phyloP scores from a whole-genome alignment of 2,329 filamentous ascomycete genomes.

The Akanthomyces uredinophilus region DNA sequence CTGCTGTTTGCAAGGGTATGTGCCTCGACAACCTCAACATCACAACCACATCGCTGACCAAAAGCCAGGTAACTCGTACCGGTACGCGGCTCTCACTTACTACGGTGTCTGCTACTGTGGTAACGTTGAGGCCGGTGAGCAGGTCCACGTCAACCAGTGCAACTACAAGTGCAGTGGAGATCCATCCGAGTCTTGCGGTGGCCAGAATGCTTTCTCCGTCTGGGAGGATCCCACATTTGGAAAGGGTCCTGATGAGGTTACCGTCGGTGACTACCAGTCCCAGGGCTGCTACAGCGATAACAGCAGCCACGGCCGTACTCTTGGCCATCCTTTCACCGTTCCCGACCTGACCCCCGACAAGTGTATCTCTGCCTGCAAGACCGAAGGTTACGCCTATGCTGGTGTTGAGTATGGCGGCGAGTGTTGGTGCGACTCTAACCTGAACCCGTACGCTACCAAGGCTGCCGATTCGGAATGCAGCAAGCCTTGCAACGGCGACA shows the following conservation, averaged over 20 bases:
- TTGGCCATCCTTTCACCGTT: constrained; percentile 38
- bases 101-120: constrained; percentile 51
- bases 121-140: constrained; percentile 45
- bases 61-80: constrained; percentile 40
- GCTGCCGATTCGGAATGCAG: constrained; percentile 30
- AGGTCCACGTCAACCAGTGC: constrained; percentile 50
- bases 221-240: constrained; percentile 45
- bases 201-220: constrained; percentile 41
- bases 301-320: constrained; percentile 36
- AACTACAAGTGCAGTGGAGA: constrained; percentile 49
- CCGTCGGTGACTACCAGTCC: constrained; percentile 48
- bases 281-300: constrained; percentile 56
- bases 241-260: constrained; percentile 38
- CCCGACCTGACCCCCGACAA: constrained; percentile 36
- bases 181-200: constrained; percentile 41
- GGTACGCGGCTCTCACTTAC: constrained; percentile 47
- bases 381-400: constrained; percentile 42
- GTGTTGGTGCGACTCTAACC: constrained; percentile 48
- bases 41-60: background rate
- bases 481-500: constrained; percentile 30
- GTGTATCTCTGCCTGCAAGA: constrained; percentile 39
- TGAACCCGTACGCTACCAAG: constrained; percentile 41
- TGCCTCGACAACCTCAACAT: background rate
- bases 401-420: constrained; percentile 43
- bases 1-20: constrained; percentile 44